Conservation (phyloP, 2,329 filamentous ascomycete species). For the Talaromyces funiculosus region DNA sequence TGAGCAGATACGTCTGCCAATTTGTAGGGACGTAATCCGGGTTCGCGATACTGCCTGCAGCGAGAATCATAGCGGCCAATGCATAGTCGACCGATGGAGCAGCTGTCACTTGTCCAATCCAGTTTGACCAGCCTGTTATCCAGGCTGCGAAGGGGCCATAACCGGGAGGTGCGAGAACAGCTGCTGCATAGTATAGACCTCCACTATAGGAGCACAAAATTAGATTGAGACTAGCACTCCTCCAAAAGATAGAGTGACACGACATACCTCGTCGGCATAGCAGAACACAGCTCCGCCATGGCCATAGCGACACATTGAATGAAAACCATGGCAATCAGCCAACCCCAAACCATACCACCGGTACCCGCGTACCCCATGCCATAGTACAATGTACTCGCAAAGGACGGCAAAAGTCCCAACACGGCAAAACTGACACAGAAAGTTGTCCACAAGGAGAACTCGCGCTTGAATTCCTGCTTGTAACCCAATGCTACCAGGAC, state of each 20-base stretch:
- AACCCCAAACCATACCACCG: slow-evolving; percentile 68
- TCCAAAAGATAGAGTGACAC: neutral
- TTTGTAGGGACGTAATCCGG: slow-evolving; percentile 59
- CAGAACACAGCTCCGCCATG: slow-evolving; percentile 66
- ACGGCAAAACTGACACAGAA: slow-evolving; percentile 72
- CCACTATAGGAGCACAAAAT: slow-evolving; percentile 38
- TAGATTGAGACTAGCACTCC: neutral
- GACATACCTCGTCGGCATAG: slow-evolving; percentile 62
- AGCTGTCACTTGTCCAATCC: slow-evolving; percentile 61
- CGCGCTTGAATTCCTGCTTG: slow-evolving; percentile 61
- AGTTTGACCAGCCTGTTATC: slow-evolving; percentile 67
- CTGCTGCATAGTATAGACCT: slow-evolving; percentile 68
- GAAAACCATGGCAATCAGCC: slow-evolving; percentile 66
- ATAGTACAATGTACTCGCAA: slow-evolving; percentile 67
- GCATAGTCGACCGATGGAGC: slow-evolving; percentile 64
- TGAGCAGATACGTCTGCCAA: slow-evolving; percentile 65
- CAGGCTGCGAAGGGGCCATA: slow-evolving; percentile 63
- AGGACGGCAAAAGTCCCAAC: slow-evolving; percentile 63
- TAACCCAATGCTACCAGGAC: slow-evolving; percentile 44
- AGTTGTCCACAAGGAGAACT: slow-evolving; percentile 68
- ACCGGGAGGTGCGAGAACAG: slow-evolving; percentile 61
- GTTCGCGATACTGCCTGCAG: slow-evolving; percentile 62
- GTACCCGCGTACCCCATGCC: slow-evolving; percentile 56
- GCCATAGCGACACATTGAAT: slow-evolving; percentile 65
- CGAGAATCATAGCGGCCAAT: slow-evolving; percentile 64